A percentile compares a stretch with the other conserved stretches of the same genome.
phyloP scores from a whole-genome alignment of 225 moss, liverwort and hornwort genomes.

The Marchantia polymorpha region DNA sequence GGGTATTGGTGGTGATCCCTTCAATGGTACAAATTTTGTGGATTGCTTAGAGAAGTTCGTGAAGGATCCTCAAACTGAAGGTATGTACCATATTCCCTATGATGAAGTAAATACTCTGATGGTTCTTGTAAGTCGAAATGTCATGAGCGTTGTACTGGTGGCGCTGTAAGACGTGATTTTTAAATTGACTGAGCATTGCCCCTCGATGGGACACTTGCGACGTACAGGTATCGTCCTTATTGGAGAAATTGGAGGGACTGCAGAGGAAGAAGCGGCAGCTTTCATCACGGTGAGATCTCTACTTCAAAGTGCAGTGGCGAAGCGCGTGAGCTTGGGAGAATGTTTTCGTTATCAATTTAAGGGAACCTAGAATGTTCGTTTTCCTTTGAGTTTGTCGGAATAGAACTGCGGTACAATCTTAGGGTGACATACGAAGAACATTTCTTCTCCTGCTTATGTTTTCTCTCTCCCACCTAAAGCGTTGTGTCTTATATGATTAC shows the following conservation, averaged over 20 bases:
- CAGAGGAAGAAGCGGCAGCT: constrained; percentile 76
- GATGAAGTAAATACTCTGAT: neutral
- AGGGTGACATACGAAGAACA: too few species aligned
- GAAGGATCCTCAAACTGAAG: constrained; percentile 93
- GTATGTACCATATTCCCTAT: constrained; percentile 8
- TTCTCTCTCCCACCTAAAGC: neutral
- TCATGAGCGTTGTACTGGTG: too few species aligned
- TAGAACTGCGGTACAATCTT: neutral
- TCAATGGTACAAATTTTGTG: constrained; percentile 97
- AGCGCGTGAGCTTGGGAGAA: neutral
- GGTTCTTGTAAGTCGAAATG: too few species aligned
- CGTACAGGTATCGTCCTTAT: constrained; percentile 70
- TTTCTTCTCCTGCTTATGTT: neutral
- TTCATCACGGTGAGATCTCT: constrained; percentile 50
- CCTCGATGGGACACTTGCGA: neutral
- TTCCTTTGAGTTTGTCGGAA: neutral
- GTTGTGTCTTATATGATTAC: neutral
- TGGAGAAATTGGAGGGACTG: constrained; percentile 66
- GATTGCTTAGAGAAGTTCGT: constrained; percentile 91
- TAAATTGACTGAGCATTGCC: neutral
- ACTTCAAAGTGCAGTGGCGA: too few species aligned
- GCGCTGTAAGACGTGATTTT: neutral
- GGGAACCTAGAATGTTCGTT: neutral
- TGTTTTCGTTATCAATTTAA: neutral
- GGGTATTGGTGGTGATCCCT: constrained; percentile 95